Percentiles rank a stretch among this genome's conserved stretches.
Evolutionary conservation across 345 rosid species (phyloP).

Genomic region (Angophora floribunda): DNA sequence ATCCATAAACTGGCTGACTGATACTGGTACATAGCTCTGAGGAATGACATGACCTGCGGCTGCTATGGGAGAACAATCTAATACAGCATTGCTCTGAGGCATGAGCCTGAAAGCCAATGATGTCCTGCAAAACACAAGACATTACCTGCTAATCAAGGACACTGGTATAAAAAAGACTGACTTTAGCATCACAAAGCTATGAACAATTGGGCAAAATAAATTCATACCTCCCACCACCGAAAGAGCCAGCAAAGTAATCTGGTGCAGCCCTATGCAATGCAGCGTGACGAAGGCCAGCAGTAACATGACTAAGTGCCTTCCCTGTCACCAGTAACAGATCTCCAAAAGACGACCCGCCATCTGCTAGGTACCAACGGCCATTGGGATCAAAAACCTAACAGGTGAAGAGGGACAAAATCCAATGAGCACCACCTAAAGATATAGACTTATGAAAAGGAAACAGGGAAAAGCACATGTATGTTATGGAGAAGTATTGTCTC

Average conservation of each 20-base stretch:
- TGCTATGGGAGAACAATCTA: slow-evolving; percentile 91
- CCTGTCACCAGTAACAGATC: slow-evolving; percentile 87
- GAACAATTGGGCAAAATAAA: neutral
- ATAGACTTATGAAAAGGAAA: neutral
- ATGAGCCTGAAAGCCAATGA: slow-evolving; percentile 86
- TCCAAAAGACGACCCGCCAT: slow-evolving; percentile 56
- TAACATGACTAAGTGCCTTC: slow-evolving; percentile 87
- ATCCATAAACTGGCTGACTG: slow-evolving; percentile 98
- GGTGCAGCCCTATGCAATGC: slow-evolving; percentile 57
- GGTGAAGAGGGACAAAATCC: neutral
- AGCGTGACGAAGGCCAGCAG: slow-evolving; percentile 95
- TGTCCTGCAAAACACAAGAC: slow-evolving; percentile 32
- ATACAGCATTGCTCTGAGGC: slow-evolving; percentile 92
- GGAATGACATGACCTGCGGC: slow-evolving; percentile 97
- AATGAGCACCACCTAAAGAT: neutral
- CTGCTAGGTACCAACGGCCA: slow-evolving; percentile 96
- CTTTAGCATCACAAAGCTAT: neutral
- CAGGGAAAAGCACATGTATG: neutral
- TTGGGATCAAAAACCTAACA: slow-evolving; percentile 90
- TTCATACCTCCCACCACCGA: slow-evolving; percentile 65
- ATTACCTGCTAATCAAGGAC: neutral
- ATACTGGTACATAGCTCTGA: slow-evolving; percentile 83
- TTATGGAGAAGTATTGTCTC: neutral
- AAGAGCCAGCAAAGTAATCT: slow-evolving; percentile 38
- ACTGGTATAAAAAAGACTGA: neutral